Conservation (phyloP, 2,329 filamentous ascomycete species). For the Lecanicillium sp. region DNA sequence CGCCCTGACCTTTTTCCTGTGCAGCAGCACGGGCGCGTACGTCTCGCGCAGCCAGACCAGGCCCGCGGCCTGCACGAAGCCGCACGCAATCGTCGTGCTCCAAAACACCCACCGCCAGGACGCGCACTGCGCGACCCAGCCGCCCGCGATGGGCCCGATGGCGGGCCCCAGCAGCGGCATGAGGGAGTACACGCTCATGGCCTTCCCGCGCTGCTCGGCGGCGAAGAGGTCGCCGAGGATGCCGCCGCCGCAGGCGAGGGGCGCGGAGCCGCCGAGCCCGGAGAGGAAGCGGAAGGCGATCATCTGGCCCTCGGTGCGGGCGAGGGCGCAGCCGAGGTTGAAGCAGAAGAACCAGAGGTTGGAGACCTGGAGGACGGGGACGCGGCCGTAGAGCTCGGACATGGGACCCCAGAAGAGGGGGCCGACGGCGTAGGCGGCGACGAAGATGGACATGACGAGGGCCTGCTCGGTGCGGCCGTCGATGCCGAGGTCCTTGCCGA, state of each 20-base stretch:
- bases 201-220: constrained; percentile 52
- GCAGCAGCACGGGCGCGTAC: constrained; percentile 54
- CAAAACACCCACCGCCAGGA: constrained; percentile 73
- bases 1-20: constrained; percentile 51
- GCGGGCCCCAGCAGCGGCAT: constrained; percentile 53
- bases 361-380: constrained; percentile 41
- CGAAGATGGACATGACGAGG: constrained; percentile 38
- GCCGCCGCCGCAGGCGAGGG: constrained; percentile 61
- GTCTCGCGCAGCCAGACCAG: constrained; percentile 57
- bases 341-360: constrained; percentile 53
- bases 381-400: constrained; percentile 53
- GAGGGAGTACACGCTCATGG: constrained; percentile 58
- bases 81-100: constrained; percentile 57
- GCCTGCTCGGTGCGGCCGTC: constrained; percentile 35
- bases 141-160: constrained; percentile 41
- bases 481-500: constrained; percentile 50
- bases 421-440: constrained; percentile 47
- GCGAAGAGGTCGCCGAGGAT: constrained; percentile 58
- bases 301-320: constrained; percentile 55
- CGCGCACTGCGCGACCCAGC: constrained; percentile 38
- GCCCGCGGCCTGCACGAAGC: constrained; percentile 51
- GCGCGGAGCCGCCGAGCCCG: constrained; percentile 54
- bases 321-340: constrained; percentile 54
- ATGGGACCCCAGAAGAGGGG: constrained; percentile 58
- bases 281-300: constrained; percentile 56